A percentile compares a stretch with the other conserved stretches of the same genome.
These are phyloP conservation scores for Centella asiatica DNA, from an alignment of 129 eudicot genomes.

Conservation along the genomic window DNA sequence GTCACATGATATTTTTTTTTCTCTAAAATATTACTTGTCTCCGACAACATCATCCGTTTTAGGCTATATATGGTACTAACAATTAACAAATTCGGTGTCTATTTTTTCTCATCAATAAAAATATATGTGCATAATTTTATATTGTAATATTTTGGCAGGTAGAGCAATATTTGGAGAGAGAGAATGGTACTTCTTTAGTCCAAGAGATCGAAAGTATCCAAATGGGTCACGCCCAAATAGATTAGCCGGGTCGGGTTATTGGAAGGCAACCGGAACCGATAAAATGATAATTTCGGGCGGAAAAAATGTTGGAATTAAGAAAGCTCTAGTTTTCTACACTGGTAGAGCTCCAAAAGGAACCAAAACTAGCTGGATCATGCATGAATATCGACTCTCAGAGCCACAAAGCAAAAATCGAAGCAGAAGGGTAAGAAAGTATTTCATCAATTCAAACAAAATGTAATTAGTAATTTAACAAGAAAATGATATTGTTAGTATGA, in stretches of 20 bases:
- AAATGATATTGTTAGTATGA: too few relatives aligned
- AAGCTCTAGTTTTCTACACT: conserved; percentile 42
- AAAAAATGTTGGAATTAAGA: conserved; percentile 44
- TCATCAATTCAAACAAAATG: too few relatives aligned
- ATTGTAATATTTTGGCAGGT: conserved; percentile 13
- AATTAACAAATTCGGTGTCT: too few relatives aligned
- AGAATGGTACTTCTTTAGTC: conserved; percentile 54
- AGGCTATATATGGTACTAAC: too few relatives aligned
- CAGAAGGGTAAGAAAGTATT: not conserved
- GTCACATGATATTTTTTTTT: too few relatives aligned
- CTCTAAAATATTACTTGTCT: too few relatives aligned
- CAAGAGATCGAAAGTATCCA: conserved; percentile 47
- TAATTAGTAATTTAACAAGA: too few relatives aligned
- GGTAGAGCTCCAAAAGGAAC: conserved; percentile 50
- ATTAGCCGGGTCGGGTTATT: conserved; percentile 41
- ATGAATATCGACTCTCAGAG: conserved; percentile 40
- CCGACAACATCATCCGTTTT: too few relatives aligned
- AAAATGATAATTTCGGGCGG: conserved; percentile 38
- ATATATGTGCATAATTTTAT: not conserved
- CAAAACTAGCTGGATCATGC: conserved; percentile 55
- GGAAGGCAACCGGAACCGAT: conserved; percentile 52
- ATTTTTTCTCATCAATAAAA: not conserved
- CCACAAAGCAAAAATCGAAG: not conserved
- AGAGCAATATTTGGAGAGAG: conserved; percentile 48
- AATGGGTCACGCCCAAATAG: conserved; percentile 50